Evolutionary conservation across 2,329 filamentous ascomycete genomes (phyloP), one percentile per base, ranked within the genome.

Genomic region (Paraphoma chrysanthemicola): DNA sequence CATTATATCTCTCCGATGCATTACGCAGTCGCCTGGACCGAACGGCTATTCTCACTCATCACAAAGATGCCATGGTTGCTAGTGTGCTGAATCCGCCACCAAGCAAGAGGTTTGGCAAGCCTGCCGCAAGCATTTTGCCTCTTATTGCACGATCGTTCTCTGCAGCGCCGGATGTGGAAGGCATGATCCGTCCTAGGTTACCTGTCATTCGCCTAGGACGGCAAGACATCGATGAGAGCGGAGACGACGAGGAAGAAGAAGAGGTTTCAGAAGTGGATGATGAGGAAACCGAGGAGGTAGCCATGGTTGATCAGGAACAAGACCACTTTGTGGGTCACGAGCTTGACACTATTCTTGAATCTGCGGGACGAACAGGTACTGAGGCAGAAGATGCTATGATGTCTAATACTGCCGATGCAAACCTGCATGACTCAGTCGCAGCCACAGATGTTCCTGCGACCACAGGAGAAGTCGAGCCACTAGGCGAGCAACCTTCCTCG

Each of bases 1-100:
- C 90, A 53, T 81, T 86, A 48, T 82, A 87, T 70, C 78, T 96
- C 38, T 85, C 90, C n/a, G 86, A 89, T 8, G 86, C 90, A 1
- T 72, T 92, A 17, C 88, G 94, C 50, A 85, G 88, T 10, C 86
- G 92, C 47, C 82, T 97, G 60, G 92, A 97, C 70, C 90, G 91
- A 62, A 91, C 91, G 2, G 90, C 92, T 17, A 89, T 97, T 53
- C 79, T 97, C 18, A 85, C 83, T 5, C 82, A 84, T 56, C 83
- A 89, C 73, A 88, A 87, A 70, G 82, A 88, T 31, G 89, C 90
- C 42, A 91, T 97, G 85, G 71, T 95, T 10, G 87, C 92, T 6
- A 94, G 92, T 73, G 88, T 96, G 11, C 80, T 97, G 56, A 92
- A 95, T 74, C 91, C 92, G 0, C 88, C 75, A 79, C 87, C 60